Base-by-base conservation (phyloP, 192 early-diverging fungal species). In the Podila epigama region DNA sequence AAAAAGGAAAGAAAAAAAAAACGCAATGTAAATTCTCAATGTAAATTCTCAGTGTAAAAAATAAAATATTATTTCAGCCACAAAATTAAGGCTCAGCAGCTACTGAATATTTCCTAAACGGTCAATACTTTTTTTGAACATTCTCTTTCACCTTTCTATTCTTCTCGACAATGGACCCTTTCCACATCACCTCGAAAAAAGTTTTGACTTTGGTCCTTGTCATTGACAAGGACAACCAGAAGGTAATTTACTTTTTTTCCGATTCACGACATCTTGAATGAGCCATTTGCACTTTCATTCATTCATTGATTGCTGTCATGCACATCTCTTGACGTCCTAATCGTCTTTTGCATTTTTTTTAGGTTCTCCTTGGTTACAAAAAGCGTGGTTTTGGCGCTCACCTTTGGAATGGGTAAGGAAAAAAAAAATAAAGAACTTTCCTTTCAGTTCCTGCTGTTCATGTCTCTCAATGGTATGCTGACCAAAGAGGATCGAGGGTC, bases 351-450 rank as follows among this genome's bases (percentile, higher is more conserved):
- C 28, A 18, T 34, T 40, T 20, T 36, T 27, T 11, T n/a, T 32
- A 83, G 64, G 86, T 93, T 41, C 82, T 92, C 4, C 84, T 94
- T 22, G 92, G 92, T 0, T 86, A 91, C 82, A 94, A 94, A 75
- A 94, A 94, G 70, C 88, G 92, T 10, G 92, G 92, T 9, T 92
- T 94, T 66, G 92, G 92, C 29, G 68, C 75, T 18, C 81, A 84
- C 52, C 84, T 87, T 27, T 84, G 81, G 79, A 93, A 93, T 53
- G 92, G 88, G 81, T 83, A 81, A 39, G 50, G 34, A 9, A 35
- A 18, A 15, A 33, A 29, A 1, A 31, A 29, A 25, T 28, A 2
- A 0, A 58, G 29, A 33, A 58, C 1, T 37, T 58, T 33, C 31
- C 25, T 29, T 4, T 28, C 18, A 34, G 39, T 11, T 33, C 15